Conservation (phyloP, 495 filamentous ascomycete species). For the Cercophora newfieldiana region DNA sequence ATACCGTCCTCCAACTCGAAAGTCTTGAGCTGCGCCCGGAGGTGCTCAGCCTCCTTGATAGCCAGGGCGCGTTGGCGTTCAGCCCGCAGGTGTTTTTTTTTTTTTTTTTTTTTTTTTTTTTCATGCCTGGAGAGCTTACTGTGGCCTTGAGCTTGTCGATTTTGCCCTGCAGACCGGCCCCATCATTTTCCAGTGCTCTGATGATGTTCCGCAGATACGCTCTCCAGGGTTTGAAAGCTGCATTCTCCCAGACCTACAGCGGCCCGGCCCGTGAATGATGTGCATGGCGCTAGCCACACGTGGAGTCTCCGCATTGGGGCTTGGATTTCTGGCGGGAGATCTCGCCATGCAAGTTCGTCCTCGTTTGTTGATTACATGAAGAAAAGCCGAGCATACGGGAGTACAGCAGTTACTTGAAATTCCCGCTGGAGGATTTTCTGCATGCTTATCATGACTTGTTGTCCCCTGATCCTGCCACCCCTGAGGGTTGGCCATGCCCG, state of each 20-base stretch:
- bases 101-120: too few relatives aligned
- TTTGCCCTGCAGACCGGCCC: conserved; percentile 58
- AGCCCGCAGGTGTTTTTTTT: conserved; percentile 63
- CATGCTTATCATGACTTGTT: too few relatives aligned
- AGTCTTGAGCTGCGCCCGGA: conserved; percentile 87
- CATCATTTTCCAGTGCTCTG: conserved; percentile 68
- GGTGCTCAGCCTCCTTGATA: conserved; percentile 87
- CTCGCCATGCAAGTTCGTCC: background rate
- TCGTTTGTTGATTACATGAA: too few relatives aligned
- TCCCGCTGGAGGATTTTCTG: too few relatives aligned
- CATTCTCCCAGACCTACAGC: background rate
- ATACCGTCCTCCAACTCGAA: conserved; percentile 90
- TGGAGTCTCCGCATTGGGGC: background rate
- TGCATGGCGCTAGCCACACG: background rate
- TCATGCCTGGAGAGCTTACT: conserved; percentile 41
- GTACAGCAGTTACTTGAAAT: too few relatives aligned
- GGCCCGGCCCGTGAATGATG: background rate
- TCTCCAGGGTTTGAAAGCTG: too few relatives aligned
- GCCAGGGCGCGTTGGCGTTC: conserved; percentile 85
- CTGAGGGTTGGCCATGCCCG: too few relatives aligned
- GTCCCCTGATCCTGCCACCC: too few relatives aligned
- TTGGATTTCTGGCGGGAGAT: background rate
- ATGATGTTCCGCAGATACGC: too few relatives aligned
- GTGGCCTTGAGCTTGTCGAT: conserved; percentile 66
- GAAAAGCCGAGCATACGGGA: too few relatives aligned